phyloP scores from a whole-genome alignment of 768 basidiomycete species.

The Suillus fuscotomentosus region DNA sequence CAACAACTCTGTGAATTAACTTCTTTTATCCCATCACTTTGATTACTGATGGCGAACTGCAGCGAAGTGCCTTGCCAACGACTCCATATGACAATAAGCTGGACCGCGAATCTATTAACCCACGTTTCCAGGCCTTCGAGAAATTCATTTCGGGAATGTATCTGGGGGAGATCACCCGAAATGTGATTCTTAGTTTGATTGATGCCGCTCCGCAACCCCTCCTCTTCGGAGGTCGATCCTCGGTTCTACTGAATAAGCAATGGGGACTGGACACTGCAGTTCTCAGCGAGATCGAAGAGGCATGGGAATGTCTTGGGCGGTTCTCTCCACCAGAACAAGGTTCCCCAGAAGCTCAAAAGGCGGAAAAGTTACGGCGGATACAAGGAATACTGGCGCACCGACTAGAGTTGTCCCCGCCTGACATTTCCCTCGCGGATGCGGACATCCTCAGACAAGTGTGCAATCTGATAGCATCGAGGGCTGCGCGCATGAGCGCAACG shows the following conservation, averaged over 20 bases:
- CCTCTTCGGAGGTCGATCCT: conserved; percentile 80
- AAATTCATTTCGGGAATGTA: conserved; percentile 99
- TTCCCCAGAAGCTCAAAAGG: conserved; percentile 4
- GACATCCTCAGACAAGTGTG: conserved; percentile 84
- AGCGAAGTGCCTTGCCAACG: conserved; percentile 82
- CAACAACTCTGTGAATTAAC: conserved; percentile 78
- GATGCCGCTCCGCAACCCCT: conserved; percentile 70
- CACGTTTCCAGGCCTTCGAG: conserved; percentile 89
- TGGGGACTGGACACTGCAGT: conserved; percentile 96
- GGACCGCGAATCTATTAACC: conserved; percentile 94
- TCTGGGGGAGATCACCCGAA: conserved; percentile 90
- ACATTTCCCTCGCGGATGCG: conserved; percentile 59
- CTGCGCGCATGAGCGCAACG: conserved; percentile 79
- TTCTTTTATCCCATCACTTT: not conserved
- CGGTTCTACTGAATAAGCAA: conserved; percentile 73
- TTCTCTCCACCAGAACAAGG: conserved; percentile 22
- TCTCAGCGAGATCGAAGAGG: conserved; percentile 78
- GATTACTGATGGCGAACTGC: conserved; percentile 7
- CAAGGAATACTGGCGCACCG: conserved; percentile 59
- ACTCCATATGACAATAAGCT: conserved; percentile 91
- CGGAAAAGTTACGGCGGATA: conserved; percentile 49
- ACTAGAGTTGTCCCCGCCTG: conserved; percentile 39
- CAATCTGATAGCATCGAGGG: conserved; percentile 75
- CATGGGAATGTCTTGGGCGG: conserved; percentile 55
- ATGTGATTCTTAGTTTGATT: conserved; percentile 78